Evolutionary conservation across 306 rosid species (phyloP).

Genomic region (Castanospermum australe): DNA sequence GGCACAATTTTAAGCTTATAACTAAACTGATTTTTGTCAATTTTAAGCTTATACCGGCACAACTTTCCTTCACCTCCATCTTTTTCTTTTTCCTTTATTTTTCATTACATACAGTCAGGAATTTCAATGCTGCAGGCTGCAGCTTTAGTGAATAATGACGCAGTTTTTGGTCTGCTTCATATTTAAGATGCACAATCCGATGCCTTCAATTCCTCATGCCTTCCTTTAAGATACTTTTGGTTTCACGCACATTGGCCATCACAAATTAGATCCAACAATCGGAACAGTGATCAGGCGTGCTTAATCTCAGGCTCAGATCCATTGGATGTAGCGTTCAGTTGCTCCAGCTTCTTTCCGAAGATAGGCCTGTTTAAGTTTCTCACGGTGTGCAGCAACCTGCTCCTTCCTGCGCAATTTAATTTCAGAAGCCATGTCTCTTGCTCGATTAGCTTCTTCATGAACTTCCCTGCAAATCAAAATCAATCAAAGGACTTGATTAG

Average conservation of each 20-base stretch:
- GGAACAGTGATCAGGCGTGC: slow-evolving; percentile 14
- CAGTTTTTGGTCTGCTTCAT: neutral
- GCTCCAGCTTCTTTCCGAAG: slow-evolving; percentile 80
- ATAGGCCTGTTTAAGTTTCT: slow-evolving; percentile 82
- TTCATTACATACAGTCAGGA: slow-evolving; percentile 7
- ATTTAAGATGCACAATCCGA: neutral
- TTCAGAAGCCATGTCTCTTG: slow-evolving; percentile 80
- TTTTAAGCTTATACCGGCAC: too few relatives aligned
- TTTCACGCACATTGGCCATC: neutral
- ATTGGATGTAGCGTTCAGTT: slow-evolving; percentile 63
- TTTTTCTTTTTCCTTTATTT: neutral
- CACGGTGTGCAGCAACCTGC: slow-evolving; percentile 68
- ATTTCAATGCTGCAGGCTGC: neutral
- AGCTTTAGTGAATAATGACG: neutral
- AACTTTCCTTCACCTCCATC: neutral
- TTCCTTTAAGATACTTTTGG: neutral
- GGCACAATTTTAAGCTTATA: neutral
- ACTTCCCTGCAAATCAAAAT: slow-evolving; percentile 70
- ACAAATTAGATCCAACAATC: neutral
- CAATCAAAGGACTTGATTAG: slow-evolving; percentile 5
- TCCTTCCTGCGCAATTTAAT: slow-evolving; percentile 72
- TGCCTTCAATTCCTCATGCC: neutral
- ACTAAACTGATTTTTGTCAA: neutral
- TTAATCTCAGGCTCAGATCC: slow-evolving; percentile 42
- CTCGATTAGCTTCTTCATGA: slow-evolving; percentile 85